Evolutionary conservation across 148 eudicot genomes (phyloP).

Genomic region (Bassia scoparia): DNA sequence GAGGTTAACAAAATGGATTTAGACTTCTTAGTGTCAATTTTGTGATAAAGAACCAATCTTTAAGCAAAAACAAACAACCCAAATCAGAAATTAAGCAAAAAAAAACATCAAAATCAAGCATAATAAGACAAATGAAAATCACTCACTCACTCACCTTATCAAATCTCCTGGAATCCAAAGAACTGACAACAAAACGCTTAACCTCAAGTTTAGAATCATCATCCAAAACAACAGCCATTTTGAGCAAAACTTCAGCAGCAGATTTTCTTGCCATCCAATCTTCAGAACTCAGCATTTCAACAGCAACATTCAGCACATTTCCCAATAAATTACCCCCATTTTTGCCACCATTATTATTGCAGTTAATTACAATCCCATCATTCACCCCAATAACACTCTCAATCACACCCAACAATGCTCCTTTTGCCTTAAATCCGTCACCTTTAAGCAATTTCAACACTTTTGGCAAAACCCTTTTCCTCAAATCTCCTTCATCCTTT

Average conservation of each 20-base stretch:
- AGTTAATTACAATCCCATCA: slow-evolving; percentile 34
- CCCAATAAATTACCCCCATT: slow-evolving; percentile 23
- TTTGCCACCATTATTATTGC: not conserved
- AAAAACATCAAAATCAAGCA: not conserved
- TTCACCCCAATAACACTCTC: slow-evolving; percentile 44
- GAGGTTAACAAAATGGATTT: too few species aligned
- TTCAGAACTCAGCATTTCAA: slow-evolving; percentile 50
- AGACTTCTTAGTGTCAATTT: too few species aligned
- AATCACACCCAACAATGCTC: slow-evolving; percentile 45
- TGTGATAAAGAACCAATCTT: too few species aligned
- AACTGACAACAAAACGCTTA: slow-evolving; percentile 38
- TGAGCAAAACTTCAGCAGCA: slow-evolving; percentile 50
- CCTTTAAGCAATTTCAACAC: slow-evolving; percentile 40
- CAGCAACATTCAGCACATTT: slow-evolving; percentile 37
- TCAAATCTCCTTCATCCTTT: slow-evolving; percentile 20
- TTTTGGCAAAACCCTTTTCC: slow-evolving; percentile 35
- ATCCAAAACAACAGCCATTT: slow-evolving; percentile 35
- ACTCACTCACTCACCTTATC: slow-evolving; percentile 45
- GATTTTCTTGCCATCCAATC: slow-evolving; percentile 76
- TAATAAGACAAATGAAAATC: not conserved
- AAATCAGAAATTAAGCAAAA: not conserved
- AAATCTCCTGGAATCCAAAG: slow-evolving; percentile 54
- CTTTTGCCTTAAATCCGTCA: slow-evolving; percentile 49
- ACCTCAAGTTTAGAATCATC: slow-evolving; percentile 24
- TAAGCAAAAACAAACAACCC: not conserved